Evolutionary conservation across 164 flowering plant species (phyloP).

Genomic region (Vitis riparia): DNA sequence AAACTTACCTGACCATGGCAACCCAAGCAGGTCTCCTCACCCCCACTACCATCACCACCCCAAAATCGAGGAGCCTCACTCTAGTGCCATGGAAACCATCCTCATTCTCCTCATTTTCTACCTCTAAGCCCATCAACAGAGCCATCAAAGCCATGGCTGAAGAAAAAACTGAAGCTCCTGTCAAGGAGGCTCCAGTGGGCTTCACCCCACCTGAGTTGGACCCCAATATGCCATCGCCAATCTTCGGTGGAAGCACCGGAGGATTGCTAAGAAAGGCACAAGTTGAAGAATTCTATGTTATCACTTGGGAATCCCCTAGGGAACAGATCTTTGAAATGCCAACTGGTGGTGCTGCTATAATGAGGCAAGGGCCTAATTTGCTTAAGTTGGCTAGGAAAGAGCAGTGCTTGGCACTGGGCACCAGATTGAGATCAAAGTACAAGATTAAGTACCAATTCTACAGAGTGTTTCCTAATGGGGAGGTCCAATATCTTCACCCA

Average conservation of each 20-base stretch:
- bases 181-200: slow-evolving; percentile 61
- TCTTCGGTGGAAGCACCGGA: slow-evolving; percentile 90
- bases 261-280: slow-evolving; percentile 83
- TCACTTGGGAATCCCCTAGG: slow-evolving; percentile 89
- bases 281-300: slow-evolving; percentile 85
- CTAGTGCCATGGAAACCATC: slow-evolving; percentile 51
- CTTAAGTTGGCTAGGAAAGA: slow-evolving; percentile 92
- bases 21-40: slow-evolving; percentile 77
- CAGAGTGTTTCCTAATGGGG: slow-evolving; percentile 97
- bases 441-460: slow-evolving; percentile 98
- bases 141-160: slow-evolving; percentile 44
- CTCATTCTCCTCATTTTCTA: slow-evolving; percentile 30
- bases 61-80: slow-evolving; percentile 26
- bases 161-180: slow-evolving; percentile 20
- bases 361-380: slow-evolving; percentile 86
- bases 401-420: slow-evolving; percentile 96
- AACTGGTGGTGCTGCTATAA: slow-evolving; percentile 93
- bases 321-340: slow-evolving; percentile 95
- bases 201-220: slow-evolving; percentile 86
- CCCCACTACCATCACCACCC: slow-evolving; percentile 30
- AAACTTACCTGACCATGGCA: slow-evolving; percentile 58
- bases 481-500: slow-evolving; percentile 95
- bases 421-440: slow-evolving; percentile 94
- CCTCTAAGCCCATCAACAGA: slow-evolving; percentile 23
- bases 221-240: slow-evolving; percentile 88